Conservation (phyloP, 2,329 filamentous ascomycete genomes). For the Akanthomyces muscarius region DNA sequence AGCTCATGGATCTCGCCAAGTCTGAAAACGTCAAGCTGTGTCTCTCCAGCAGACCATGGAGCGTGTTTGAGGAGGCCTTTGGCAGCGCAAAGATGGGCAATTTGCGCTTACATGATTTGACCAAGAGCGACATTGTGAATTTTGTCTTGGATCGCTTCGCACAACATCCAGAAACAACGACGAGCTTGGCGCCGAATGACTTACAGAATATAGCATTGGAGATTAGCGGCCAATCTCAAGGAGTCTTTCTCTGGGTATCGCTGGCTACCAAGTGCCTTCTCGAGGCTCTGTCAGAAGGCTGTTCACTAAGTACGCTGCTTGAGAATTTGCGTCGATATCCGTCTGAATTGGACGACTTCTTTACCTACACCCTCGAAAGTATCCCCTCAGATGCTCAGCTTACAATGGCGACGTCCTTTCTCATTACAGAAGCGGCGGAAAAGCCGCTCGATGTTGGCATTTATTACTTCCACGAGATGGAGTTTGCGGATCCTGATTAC, state of each 20-base stretch:
- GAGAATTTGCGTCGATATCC: neutral
- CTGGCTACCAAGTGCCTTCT: neutral
- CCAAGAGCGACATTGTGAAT: constrained; percentile 12
- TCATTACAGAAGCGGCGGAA: constrained; percentile 8
- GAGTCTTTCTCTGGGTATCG: constrained; percentile 13
- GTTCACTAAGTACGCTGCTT: neutral
- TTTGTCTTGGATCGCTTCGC: constrained; percentile 15
- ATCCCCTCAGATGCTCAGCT: neutral
- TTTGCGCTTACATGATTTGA: constrained; percentile 17
- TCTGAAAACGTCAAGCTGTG: constrained; percentile 22
- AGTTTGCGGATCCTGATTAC: constrained; percentile 1
- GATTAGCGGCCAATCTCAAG: constrained; percentile 6
- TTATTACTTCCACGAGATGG: constrained; percentile 13
- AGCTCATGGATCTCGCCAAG: constrained; percentile 13
- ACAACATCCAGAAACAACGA: neutral
- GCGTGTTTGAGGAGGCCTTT: constrained; percentile 15
- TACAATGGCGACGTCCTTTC: constrained; percentile 2
- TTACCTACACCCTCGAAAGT: neutral
- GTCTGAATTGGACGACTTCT: constrained; percentile 13
- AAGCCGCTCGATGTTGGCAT: constrained; percentile 8
- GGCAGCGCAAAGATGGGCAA: neutral
- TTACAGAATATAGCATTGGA: neutral
- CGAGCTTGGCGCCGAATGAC: neutral
- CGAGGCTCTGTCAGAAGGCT: neutral
- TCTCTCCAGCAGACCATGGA: constrained; percentile 24